Percentiles rank a stretch among this genome's conserved stretches.
phyloP scores from a whole-genome alignment of 495 filamentous ascomycete species.

The Neurospora sp. region DNA sequence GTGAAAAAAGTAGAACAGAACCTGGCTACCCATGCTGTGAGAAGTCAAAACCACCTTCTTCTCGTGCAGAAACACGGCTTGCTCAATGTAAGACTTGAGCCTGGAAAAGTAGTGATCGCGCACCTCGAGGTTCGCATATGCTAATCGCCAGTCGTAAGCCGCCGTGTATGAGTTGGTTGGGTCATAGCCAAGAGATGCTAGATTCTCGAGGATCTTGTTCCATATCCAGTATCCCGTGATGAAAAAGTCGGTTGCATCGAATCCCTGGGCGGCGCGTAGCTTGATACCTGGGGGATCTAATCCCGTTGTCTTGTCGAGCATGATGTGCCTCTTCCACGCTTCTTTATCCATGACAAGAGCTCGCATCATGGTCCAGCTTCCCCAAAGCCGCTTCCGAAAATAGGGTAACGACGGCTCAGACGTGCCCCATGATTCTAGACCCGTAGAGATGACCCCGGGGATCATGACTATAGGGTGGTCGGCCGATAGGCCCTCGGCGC shows the following conservation, averaged over 20 bases:
- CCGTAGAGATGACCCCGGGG: slow-evolving; percentile 93
- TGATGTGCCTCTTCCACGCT: slow-evolving; percentile 90
- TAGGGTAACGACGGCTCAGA: slow-evolving; percentile 70
- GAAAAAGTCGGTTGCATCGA: slow-evolving; percentile 97
- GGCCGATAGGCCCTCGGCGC: slow-evolving; percentile 70
- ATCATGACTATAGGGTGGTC: slow-evolving; percentile 92
- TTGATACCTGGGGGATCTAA: slow-evolving; percentile 90
- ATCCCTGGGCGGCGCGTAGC: slow-evolving; percentile 87
- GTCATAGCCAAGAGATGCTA: slow-evolving; percentile 92
- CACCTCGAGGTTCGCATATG: slow-evolving; percentile 76
- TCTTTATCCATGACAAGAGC: slow-evolving; percentile 88
- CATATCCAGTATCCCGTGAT: slow-evolving; percentile 93
- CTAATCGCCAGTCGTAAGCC: slow-evolving; percentile 96
- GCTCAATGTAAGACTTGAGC: slow-evolving; percentile 82
- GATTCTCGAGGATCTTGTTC: slow-evolving; percentile 95
- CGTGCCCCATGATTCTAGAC: slow-evolving; percentile 93
- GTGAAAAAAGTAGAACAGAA: slow-evolving; percentile 93
- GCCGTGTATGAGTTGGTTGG: slow-evolving; percentile 92
- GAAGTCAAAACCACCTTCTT: slow-evolving; percentile 82
- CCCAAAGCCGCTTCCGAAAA: slow-evolving; percentile 90
- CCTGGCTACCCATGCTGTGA: slow-evolving; percentile 95
- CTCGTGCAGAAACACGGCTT: slow-evolving; percentile 52
- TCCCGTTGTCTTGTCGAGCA: slow-evolving; percentile 86
- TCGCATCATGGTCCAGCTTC: slow-evolving; percentile 96
- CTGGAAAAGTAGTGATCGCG: slow-evolving; percentile 90